These are phyloP conservation scores for Neofusicoccum ribis DNA, from an alignment of 2,329 filamentous ascomycete species.

Conservation along the genomic window DNA sequence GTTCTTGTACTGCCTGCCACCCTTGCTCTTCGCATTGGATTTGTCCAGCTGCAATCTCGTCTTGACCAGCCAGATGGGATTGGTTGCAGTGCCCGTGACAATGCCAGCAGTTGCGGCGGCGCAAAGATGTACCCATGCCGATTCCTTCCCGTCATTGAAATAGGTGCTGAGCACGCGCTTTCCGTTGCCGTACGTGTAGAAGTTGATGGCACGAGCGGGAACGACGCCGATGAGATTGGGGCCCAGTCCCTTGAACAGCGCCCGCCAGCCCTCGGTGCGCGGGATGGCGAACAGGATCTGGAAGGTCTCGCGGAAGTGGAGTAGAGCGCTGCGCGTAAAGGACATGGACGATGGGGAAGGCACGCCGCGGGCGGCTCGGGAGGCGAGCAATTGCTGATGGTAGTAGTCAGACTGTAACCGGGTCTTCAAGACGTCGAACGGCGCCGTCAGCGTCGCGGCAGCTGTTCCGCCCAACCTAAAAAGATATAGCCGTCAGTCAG, in stretches of 20 bases:
- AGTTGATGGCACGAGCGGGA: conserved; percentile 87
- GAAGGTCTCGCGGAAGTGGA: conserved; percentile 82
- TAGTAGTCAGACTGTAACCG: conserved; percentile 94
- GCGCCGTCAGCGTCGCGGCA: conserved; percentile 86
- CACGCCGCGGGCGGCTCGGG: conserved; percentile 60
- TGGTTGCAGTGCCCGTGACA: conserved; percentile 85
- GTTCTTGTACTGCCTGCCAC: conserved; percentile 76
- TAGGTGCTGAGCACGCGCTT: conserved; percentile 78
- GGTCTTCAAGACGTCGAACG: conserved; percentile 91
- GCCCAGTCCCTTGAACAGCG: conserved; percentile 89
- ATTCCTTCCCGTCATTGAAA: conserved; percentile 69
- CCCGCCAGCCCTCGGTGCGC: conserved; percentile 76
- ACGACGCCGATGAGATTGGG: conserved; percentile 89
- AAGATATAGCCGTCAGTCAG: neutral
- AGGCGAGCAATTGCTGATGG: conserved; percentile 74
- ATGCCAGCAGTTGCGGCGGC: conserved; percentile 78
- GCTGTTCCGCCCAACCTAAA: conserved; percentile 83
- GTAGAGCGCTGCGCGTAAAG: conserved; percentile 63
- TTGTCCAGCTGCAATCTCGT: conserved; percentile 90
- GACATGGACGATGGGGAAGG: conserved; percentile 60
- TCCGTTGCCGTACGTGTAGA: conserved; percentile 89
- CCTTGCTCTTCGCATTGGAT: conserved; percentile 63
- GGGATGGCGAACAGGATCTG: conserved; percentile 83
- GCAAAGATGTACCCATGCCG: conserved; percentile 73
- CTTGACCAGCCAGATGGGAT: conserved; percentile 96